Percentiles rank a stretch among this genome's conserved stretches.
Conservation (phyloP, 441 rosid genomes). For the Flueggea neowawraea region DNA sequence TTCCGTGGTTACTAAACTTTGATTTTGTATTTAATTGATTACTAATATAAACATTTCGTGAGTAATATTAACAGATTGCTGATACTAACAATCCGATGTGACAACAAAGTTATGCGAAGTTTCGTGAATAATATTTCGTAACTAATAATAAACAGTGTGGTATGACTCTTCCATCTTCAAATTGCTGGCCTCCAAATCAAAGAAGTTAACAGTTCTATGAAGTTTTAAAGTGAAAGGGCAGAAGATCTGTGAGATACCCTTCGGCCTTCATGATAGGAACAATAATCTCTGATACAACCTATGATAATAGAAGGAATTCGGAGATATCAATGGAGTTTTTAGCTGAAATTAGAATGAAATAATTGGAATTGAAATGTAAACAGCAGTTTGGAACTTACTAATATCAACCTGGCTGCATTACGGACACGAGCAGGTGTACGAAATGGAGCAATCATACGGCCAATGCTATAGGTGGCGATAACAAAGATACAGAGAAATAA, state of each 20-base stretch:
- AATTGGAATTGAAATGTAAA: neutral
- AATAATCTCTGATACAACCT: conserved; percentile 85
- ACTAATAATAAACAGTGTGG: no score
- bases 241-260: conserved; percentile 60
- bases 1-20: no score
- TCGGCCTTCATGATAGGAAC: conserved; percentile 85
- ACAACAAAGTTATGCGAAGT: no score
- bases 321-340: conserved; percentile 6
- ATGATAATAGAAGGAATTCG: neutral
- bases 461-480: conserved; percentile 71
- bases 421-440: conserved; percentile 68
- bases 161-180: no score
- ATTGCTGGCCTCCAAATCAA: no score
- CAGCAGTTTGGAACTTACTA: conserved; percentile 24
- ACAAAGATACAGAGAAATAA: conserved; percentile 79
- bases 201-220: no score
- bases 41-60: no score
- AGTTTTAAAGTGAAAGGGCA: conserved; percentile 31
- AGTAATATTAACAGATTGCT: no score
- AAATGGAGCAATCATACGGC: conserved; percentile 67
- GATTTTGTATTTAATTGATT: no score
- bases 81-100: no score
- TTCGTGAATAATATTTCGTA: no score
- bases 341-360: neutral
- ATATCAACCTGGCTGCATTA: conserved; percentile 69